Evolutionary conservation across 257 asterid species (phyloP), one percentile per base, ranked within the genome.

Genomic region (Nicotiana tomentosiformis): DNA sequence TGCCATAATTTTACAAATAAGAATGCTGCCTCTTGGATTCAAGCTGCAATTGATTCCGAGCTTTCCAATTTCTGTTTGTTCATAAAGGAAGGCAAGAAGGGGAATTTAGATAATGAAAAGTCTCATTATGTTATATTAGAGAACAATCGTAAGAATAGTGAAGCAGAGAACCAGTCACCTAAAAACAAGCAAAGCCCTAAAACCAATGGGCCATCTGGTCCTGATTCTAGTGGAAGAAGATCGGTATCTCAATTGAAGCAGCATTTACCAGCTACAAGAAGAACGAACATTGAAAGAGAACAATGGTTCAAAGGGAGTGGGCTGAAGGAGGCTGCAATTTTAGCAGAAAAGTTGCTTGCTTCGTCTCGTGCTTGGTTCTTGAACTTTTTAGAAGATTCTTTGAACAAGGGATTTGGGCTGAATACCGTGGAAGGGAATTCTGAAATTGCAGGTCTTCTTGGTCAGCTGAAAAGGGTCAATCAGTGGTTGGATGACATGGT

Each of bases 381-480:
- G 69, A 89, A 89, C 85, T 94, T 93, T 80, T 87, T 96, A 72
- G 99, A 93, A 68, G 80, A 79, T 86, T 90, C 91, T 17, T 70
- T 96, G 77, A 84, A 35, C 49, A 86, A 83, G 49, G 88, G 89
- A n/a, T 88, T 90, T 76, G 91, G 91, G 83, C 79, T 80, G 85
- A 86, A 46, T 11, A 86, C 49, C 1, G 80, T 79, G 32, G 92
- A 85, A 5, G 90, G 77, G n/a, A 66, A 74, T 68, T 85, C 92
- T 57, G 90, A 91, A 80, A 84, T 88, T 33, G 86, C 86, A 7
- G 66, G 69, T 57, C 91, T 93, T 85, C 93, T 95, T 30, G 95
- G 97, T 77, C 99, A 94, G 66, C 95, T 96, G 56, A 93, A 91
- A 88, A 84, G 96, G 83, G 92, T 93, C 74, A 89, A 92, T 83